These are phyloP conservation scores for Chaetomiaceae sp. DNA, from an alignment of 2,329 filamentous ascomycete genomes.

Conservation along the genomic window DNA sequence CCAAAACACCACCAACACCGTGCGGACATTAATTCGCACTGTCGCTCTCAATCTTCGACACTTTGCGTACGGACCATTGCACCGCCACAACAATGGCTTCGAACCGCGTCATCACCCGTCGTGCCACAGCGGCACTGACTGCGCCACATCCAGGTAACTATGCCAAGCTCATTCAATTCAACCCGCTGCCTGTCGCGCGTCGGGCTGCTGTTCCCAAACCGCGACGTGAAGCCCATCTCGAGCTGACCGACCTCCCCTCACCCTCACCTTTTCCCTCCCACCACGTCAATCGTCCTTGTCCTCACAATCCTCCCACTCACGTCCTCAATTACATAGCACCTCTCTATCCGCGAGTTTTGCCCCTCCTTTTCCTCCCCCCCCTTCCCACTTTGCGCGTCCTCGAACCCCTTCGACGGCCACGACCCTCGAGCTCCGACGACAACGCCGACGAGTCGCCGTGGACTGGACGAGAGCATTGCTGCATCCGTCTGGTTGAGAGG, in stretches of 20 bases:
- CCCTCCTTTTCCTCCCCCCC: too few species aligned
- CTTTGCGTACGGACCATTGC: not conserved
- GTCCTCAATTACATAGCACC: too few species aligned
- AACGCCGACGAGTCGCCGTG: too few species aligned
- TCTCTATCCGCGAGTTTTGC: too few species aligned
- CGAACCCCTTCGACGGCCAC: too few species aligned
- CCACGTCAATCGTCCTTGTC: not conserved
- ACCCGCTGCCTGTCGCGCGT: not conserved
- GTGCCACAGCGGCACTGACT: not conserved
- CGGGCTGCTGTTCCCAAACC: not conserved
- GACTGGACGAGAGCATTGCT: too few species aligned
- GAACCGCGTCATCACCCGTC: not conserved
- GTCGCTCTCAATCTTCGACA: not conserved
- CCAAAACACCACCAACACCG: not conserved
- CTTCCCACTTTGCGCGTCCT: not conserved
- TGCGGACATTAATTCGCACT: not conserved
- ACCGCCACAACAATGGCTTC: slow-evolving; percentile 4
- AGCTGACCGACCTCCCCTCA: too few species aligned
- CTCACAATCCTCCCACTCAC: too few species aligned
- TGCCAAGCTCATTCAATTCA: slow-evolving; percentile 3
- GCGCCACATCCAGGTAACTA: slow-evolving; percentile 11
- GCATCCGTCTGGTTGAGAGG: too few species aligned
- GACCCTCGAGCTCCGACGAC: too few species aligned
- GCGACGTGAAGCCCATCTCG: not conserved
- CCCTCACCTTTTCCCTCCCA: too few species aligned